Base-by-base conservation (phyloP, 2,329 filamentous ascomycete species). In the Sordariomycetes sp. region DNA sequence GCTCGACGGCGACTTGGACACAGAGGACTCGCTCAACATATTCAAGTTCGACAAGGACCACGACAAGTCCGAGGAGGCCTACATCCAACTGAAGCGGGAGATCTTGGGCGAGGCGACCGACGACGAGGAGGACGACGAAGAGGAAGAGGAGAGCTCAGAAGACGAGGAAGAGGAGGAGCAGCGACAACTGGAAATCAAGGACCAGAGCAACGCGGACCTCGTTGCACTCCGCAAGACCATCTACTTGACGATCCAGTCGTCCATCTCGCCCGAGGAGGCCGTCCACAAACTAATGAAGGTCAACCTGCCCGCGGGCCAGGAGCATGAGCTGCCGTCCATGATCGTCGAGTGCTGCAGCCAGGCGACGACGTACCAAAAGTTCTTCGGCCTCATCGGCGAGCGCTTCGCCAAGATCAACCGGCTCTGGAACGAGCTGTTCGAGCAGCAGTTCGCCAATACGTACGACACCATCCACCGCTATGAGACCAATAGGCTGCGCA, bases 391-490 rank as follows among this genome's bases (percentile, higher is more conserved):
- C 62, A 90, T 97, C 58, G 94, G 89, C 35, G 94, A 99, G 73
- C 83, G 92, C 25, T 96, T 99, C 71, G 89, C 90, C 66, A 96
- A 96, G 72, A 84, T 99, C 65, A 97, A 97, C 71, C 84, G 94
- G 24, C 79, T 96, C 55, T 99, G 94, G 94, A 87, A 84, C 32
- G 90, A 95, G 61, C 79, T 97, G 6, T 97, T 97, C 62, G 90
- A 97, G 70, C 82, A 90, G 62, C 82, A 86, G 24, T 99, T 99
- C 69, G 80, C 81, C 60, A 91, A 91, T 65, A 96, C 97, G 72
- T 99, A 96, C 76, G 89, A 95, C 61, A 97, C 91, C 0, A 97
- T 97, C 60, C 94, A 99, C 71, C 87, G 94, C 17, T 95, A 95
- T 69, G 94, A 97, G 69, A 97, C 92, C 48, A 97, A 96, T 70